phyloP scores from a whole-genome alignment of 2,329 filamentous ascomycete genomes.

The Parasarocladium wereldwijsianum region DNA sequence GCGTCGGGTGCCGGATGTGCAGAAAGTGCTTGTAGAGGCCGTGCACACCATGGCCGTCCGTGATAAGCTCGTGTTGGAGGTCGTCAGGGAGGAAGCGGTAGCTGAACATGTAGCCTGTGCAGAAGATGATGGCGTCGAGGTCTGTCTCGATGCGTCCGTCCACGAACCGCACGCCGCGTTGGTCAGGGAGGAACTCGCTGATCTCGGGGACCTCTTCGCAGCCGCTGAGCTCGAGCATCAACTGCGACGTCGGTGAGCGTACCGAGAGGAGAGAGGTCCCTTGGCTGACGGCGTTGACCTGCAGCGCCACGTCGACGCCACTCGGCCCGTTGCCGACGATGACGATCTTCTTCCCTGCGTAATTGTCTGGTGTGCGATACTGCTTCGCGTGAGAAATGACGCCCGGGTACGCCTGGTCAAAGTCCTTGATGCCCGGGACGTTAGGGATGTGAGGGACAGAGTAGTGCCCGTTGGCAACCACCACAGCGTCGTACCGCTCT shows the following conservation, averaged over 20 bases:
- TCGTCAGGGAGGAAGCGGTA: slow-evolving; percentile 51
- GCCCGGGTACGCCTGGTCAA: slow-evolving; percentile 42
- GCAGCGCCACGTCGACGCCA: slow-evolving; percentile 66
- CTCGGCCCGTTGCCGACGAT: slow-evolving; percentile 77
- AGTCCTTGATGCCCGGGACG: slow-evolving; percentile 43
- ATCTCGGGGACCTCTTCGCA: slow-evolving; percentile 44
- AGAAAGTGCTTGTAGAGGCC: slow-evolving; percentile 71
- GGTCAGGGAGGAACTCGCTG: slow-evolving; percentile 34
- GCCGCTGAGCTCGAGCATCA: slow-evolving; percentile 27
- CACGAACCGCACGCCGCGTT: slow-evolving; percentile 49
- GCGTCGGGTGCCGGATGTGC: slow-evolving; percentile 57
- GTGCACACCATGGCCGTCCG: slow-evolving; percentile 53
- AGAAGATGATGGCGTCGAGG: slow-evolving; percentile 70
- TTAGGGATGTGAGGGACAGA: slow-evolving; percentile 52
- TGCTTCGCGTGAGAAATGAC: slow-evolving; percentile 63
- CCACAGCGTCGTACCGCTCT: slow-evolving; percentile 55
- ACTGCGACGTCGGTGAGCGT: slow-evolving; percentile 31
- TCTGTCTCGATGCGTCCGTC: slow-evolving; percentile 49
- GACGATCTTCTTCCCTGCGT: slow-evolving; percentile 56
- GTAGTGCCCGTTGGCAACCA: slow-evolving; percentile 66
- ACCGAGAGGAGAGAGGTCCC: slow-evolving; percentile 51
- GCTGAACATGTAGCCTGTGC: slow-evolving; percentile 79
- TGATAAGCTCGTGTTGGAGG: slow-evolving; percentile 38
- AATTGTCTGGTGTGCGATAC: slow-evolving; percentile 54
- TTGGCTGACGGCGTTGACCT: slow-evolving; percentile 50